Percentiles rank a stretch among this genome's conserved stretches.
These are phyloP conservation scores for Trichoderma guizhouense DNA, from an alignment of 2,329 filamentous ascomycete species.

Conservation along the genomic window DNA sequence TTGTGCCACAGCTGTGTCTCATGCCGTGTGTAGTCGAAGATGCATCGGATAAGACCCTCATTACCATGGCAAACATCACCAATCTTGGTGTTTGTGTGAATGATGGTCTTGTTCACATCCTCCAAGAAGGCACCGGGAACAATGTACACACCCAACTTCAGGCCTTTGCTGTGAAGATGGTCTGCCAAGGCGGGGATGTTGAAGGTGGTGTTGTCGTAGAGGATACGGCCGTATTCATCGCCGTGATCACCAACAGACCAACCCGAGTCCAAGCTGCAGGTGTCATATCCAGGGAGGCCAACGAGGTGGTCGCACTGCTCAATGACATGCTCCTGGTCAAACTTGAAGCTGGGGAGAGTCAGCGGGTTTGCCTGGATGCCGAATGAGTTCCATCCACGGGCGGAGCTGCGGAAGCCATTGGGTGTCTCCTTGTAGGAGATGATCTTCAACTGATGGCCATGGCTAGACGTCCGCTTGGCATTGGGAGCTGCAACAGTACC, in stretches of 20 bases:
- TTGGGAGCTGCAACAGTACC: slow-evolving; percentile 12
- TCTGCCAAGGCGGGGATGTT: slow-evolving; percentile 21
- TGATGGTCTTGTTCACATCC: slow-evolving; percentile 22
- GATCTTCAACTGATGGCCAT: slow-evolving; percentile 16
- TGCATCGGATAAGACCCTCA: slow-evolving; percentile 22
- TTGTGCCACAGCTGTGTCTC: slow-evolving; percentile 23
- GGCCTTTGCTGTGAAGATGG: slow-evolving; percentile 21
- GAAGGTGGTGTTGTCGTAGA: slow-evolving; percentile 21
- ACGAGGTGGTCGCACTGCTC: slow-evolving; percentile 21
- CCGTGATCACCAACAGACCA: slow-evolving; percentile 24
- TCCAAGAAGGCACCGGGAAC: slow-evolving; percentile 23
- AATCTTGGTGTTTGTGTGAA: slow-evolving; percentile 20
- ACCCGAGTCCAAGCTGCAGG: slow-evolving; percentile 24
- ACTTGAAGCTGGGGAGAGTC: slow-evolving; percentile 16
- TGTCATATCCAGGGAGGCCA: slow-evolving; percentile 18
- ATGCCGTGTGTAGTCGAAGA: slow-evolving; percentile 21
- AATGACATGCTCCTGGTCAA: slow-evolving; percentile 22
- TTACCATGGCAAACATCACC: slow-evolving; percentile 21
- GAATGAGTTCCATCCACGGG: slow-evolving; percentile 24
- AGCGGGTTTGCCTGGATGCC: slow-evolving; percentile 20
- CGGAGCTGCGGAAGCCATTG: slow-evolving; percentile 19
- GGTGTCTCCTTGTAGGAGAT: slow-evolving; percentile 20
- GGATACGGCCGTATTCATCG: slow-evolving; percentile 22
- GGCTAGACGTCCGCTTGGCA: not conserved
- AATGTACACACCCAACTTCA: slow-evolving; percentile 22